phyloP scores from a whole-genome alignment of 139 green algal species.

The Nannochloris sp. region DNA sequence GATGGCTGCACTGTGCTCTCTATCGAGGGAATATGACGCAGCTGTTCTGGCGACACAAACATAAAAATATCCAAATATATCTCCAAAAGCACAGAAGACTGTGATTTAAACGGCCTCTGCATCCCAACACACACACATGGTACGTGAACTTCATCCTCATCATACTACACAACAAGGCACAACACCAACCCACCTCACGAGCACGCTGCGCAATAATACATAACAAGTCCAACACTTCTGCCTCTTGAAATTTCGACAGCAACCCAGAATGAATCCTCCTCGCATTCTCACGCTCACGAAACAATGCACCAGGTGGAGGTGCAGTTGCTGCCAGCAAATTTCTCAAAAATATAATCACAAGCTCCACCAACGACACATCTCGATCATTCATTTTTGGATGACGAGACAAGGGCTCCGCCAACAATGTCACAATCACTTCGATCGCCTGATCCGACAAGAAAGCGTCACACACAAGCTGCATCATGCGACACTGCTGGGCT shows the following conservation, averaged over 20 bases:
- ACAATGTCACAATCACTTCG: conserved; percentile 45
- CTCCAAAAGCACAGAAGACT: conserved; percentile 64
- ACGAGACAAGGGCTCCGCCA: conserved; percentile 55
- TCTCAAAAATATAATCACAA: conserved; percentile 78
- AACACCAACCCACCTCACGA: conserved; percentile 2
- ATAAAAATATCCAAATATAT: conserved; percentile 46
- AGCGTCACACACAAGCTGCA: conserved; percentile 54
- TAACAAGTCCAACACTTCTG: conserved; percentile 66
- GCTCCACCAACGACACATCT: conserved; percentile 61
- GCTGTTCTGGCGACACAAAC: conserved; percentile 11
- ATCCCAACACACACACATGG: neutral
- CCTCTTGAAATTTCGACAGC: conserved; percentile 44
- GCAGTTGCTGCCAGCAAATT: conserved; percentile 56
- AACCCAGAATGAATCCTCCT: conserved; percentile 25
- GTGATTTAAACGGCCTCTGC: conserved; percentile 34
- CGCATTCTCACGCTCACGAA: neutral
- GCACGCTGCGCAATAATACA: conserved; percentile 45
- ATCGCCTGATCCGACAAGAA: conserved; percentile 60
- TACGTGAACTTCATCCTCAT: neutral
- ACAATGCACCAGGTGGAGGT: conserved; percentile 39
- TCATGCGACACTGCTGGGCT: conserved; percentile 26
- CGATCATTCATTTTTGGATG: conserved; percentile 50
- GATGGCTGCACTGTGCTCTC: neutral
- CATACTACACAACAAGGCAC: neutral
- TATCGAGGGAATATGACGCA: neutral